These are phyloP conservation scores for Cryptomeria japonica DNA, from an alignment of 75 land plant species.

Conservation along the genomic window DNA sequence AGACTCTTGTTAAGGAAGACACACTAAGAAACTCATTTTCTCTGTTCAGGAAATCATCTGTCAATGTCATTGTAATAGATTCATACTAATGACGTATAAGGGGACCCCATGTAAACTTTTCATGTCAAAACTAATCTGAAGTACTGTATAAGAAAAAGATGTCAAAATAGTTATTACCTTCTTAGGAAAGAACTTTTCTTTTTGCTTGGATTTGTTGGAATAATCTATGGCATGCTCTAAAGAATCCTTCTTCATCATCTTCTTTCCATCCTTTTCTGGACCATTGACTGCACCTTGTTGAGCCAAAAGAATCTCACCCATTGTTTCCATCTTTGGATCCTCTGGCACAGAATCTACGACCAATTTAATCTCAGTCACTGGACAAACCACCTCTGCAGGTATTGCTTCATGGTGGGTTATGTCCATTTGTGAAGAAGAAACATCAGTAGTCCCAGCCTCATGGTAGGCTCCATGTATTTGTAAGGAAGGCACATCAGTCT, in stretches of 20 bases:
- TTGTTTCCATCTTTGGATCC: background rate
- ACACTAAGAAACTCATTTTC: background rate
- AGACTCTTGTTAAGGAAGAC: background rate
- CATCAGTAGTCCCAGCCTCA: background rate
- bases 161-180: background rate
- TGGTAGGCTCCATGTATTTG: background rate
- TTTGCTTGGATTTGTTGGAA: background rate
- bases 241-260: background rate
- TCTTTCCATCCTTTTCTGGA: background rate
- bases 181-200: background rate
- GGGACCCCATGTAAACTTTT: background rate
- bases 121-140: background rate
- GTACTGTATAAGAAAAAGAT: too few species aligned
- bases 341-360: background rate
- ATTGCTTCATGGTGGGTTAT: background rate
- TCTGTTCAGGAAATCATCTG: background rate
- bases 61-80: background rate
- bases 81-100: background rate
- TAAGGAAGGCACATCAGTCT: background rate
- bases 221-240: background rate
- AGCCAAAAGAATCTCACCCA: too few species aligned
- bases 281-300: too few species aligned
- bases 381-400: background rate
- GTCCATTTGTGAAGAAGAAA: too few species aligned
- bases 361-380: background rate